Evolutionary conservation across 1,284 basidiomycete species (phyloP).

Genomic region (Hemileccinum hortonii): DNA sequence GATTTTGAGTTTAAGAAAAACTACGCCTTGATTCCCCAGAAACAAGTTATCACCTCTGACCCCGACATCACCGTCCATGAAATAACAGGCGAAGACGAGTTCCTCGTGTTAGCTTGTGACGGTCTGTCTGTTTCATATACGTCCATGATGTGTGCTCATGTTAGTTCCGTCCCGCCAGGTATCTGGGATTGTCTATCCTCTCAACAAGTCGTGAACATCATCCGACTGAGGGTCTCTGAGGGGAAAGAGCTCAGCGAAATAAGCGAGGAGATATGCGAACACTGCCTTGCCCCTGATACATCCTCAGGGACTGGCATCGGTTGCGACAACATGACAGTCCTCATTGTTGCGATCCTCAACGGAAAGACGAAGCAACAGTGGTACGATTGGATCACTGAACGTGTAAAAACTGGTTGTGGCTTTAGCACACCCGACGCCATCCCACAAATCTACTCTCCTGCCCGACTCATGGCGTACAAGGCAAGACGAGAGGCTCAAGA

Average conservation of each 20-base stretch:
- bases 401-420: constrained; percentile 75
- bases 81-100: constrained; percentile 89
- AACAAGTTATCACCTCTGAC: constrained; percentile 94
- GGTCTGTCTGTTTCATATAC: constrained; percentile 51
- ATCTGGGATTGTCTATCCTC: constrained; percentile 98
- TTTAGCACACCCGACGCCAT: constrained; percentile 68
- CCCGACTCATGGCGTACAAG: constrained; percentile 58
- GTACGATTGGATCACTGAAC: constrained; percentile 88
- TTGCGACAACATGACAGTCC: constrained; percentile 99
- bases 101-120: constrained; percentile 94
- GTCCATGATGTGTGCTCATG: not conserved
- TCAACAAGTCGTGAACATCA: constrained; percentile 90
- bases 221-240: constrained; percentile 81
- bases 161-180: constrained; percentile 48
- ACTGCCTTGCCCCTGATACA: constrained; percentile 92
- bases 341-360: constrained; percentile 86
- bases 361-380: constrained; percentile 90
- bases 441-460: constrained; percentile 68
- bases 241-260: constrained; percentile 81
- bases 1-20: constrained; percentile 99
- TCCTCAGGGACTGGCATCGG: constrained; percentile 91
- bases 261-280: constrained; percentile 88
- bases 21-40: constrained; percentile 75
- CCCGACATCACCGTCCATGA: constrained; percentile 88
- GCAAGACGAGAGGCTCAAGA: constrained; percentile 54